These are phyloP conservation scores for Diaporthe helianthi DNA, from an alignment of 2,329 filamentous ascomycete species.

Conservation along the genomic window DNA sequence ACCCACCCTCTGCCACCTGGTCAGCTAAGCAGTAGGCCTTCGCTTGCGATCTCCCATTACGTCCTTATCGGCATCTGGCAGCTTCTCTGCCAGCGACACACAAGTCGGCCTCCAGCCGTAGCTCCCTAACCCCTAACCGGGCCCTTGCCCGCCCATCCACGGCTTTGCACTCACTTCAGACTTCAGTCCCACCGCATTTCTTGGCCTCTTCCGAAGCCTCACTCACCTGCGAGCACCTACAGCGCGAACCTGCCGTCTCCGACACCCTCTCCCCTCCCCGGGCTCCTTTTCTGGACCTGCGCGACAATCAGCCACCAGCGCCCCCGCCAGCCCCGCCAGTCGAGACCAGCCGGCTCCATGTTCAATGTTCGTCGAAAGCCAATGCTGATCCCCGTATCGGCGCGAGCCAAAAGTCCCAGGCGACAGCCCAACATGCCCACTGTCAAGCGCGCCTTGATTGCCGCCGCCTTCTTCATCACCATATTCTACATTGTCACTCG, in stretches of 20 bases:
- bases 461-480: slow-evolving; percentile 72
- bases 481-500: slow-evolving; percentile 74
- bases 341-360: slow-evolving; percentile 10
- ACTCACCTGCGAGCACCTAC: background rate
- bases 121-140: background rate
- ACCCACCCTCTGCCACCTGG: background rate
- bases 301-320: background rate
- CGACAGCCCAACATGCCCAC: slow-evolving; percentile 69
- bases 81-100: background rate
- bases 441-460: slow-evolving; percentile 76
- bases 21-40: background rate
- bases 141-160: background rate
- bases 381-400: slow-evolving; percentile 25
- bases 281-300: background rate
- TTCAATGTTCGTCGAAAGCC: slow-evolving; percentile 22
- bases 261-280: background rate
- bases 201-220: slow-evolving; percentile 3
- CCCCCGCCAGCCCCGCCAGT: background rate
- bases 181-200: background rate
- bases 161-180: background rate
- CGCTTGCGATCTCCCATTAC: background rate
- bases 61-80: background rate
- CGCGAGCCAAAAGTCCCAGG: slow-evolving; percentile 9
- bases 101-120: background rate
- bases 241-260: background rate